Base-by-base conservation (phyloP, 805 yeast genomes). In the Komagataella mondaviorum region DNA sequence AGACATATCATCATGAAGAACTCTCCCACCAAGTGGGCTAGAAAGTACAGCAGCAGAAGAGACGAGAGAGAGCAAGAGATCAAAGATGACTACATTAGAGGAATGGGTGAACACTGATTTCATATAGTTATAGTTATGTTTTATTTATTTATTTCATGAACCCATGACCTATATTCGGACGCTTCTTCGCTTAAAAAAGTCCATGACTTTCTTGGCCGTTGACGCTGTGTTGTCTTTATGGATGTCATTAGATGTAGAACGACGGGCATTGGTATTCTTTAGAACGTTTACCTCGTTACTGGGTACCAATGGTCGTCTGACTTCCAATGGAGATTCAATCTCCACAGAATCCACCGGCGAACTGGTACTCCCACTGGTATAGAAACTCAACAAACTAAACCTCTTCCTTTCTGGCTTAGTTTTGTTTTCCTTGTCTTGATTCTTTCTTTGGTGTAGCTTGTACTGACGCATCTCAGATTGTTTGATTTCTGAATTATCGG, bases 131-230 rank as follows among this genome's bases (percentile, higher is more conserved):
- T 30, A 30, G 39, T 30, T 30, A 30, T 30, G 14, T 30, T 30
- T 30, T 14, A 30, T 30, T 30, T 30, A 30, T 30, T 30, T 44
- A 45, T 23, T 45, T n/a, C 8, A 6, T 22, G n/a, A 45, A 45
- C 16, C 56, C 53, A 67, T 36, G 8, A 45, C 16, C 56, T 53
- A 67, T 36, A 67, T 66, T 56, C 71, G 63, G 52, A 67, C 63
- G 58, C 71, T 78, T 66, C 87, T 77, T 66, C 90, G 75, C 62
- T 83, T 83, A 70, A 84, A 83, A 63, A 84, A 84, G 63, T 83
- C 90, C 75, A 84, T 78, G 7, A 84, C 89, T 59, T 80, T 80
- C 61, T 81, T 79, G 4, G 93, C 88, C 2, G 93, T 83, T 48
- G 89, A 81, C 18, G 81, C 79, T 57, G 81, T 87, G 57, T 76